Evolutionary conservation across 148 eudicot genomes (phyloP).

Genomic region (Persicaria tinctoria): DNA sequence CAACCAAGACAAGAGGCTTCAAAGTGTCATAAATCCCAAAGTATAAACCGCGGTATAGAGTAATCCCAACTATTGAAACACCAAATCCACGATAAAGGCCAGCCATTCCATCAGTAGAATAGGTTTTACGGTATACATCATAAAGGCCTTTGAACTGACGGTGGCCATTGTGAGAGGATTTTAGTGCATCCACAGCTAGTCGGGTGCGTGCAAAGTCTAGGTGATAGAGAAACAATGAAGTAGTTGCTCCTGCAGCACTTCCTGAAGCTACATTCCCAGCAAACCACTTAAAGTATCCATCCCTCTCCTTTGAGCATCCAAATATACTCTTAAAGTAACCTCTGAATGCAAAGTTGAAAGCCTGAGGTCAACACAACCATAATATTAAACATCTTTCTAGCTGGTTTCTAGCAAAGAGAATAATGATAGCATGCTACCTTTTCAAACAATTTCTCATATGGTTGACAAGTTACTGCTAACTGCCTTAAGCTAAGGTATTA

Average conservation of each 20-base stretch:
- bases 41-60: slow-evolving; percentile 93
- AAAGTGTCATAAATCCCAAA: slow-evolving; percentile 94
- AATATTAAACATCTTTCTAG: not conserved
- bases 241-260: slow-evolving; percentile 98
- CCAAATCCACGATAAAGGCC: slow-evolving; percentile 97
- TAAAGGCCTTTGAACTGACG: slow-evolving; percentile 65
- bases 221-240: slow-evolving; percentile 87
- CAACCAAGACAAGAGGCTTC: slow-evolving; percentile 82
- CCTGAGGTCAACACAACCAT: slow-evolving; percentile 38
- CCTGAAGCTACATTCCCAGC: slow-evolving; percentile 95
- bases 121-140: slow-evolving; percentile 83
- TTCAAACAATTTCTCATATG: not conserved
- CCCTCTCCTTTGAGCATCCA: slow-evolving; percentile 77
- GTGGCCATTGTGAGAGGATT: slow-evolving; percentile 30
- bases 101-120: slow-evolving; percentile 65
- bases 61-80: slow-evolving; percentile 83
- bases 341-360: slow-evolving; percentile 97
- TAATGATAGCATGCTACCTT: not conserved
- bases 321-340: slow-evolving; percentile 80
- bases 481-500: too few species aligned
- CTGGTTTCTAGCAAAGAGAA: not conserved
- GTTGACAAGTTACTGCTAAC: not conserved
- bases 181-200: slow-evolving; percentile 60
- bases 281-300: slow-evolving; percentile 94
- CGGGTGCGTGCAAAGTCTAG: slow-evolving; percentile 93